Evolutionary conservation across 768 basidiomycete species (phyloP), one percentile per base, ranked within the genome.

Genomic region (Pulveroboletus sp.): DNA sequence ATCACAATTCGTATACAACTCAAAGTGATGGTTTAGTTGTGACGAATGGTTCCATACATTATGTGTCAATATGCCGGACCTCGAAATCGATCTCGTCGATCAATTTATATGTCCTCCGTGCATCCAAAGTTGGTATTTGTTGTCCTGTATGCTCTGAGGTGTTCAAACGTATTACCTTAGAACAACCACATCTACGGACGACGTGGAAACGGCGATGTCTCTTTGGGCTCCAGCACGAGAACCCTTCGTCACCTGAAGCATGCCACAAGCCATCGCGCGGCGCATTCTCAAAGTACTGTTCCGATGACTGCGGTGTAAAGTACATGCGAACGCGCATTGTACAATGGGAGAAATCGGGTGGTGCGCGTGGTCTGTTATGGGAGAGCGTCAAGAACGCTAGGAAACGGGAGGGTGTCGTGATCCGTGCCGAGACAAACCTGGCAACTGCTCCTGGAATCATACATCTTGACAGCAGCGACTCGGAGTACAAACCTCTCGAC

Each of bases 1-100:
- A 43, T 46, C 35, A 40, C 35, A 18, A 35, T 21, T 39, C 0
- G 26, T 32, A 28, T 41, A 18, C 51, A 15, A 17, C 42, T 47
- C 6, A 48, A 45, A 43, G 6, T 11, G 21, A 32, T 18, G 43
- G 15, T 17, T 15, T 49, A 93, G 92, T 27, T 95, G 93, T 67
- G 93, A 94, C 60, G 89, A 93, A 54, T 96, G 93, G 93, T 95
- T 91, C 65, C 93, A 96, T 64, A 86, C 88, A 0, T 76, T 81
- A 42, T 96, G 93, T 58, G 83, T 94, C 26, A 72, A 80, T 37
- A 86, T 94, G 77, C 79, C 82, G 24, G 91, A 94, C 53, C 72
- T 82, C 7, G 82, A 86, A 57, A 80, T 92, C 32, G 89, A 93
- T 57, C 80, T 96, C 14, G 87, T 96, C 31, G 93, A 95, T 71